phyloP scores from a whole-genome alignment of 352 stramenopile genomes.

The Discostella stelligera region DNA sequence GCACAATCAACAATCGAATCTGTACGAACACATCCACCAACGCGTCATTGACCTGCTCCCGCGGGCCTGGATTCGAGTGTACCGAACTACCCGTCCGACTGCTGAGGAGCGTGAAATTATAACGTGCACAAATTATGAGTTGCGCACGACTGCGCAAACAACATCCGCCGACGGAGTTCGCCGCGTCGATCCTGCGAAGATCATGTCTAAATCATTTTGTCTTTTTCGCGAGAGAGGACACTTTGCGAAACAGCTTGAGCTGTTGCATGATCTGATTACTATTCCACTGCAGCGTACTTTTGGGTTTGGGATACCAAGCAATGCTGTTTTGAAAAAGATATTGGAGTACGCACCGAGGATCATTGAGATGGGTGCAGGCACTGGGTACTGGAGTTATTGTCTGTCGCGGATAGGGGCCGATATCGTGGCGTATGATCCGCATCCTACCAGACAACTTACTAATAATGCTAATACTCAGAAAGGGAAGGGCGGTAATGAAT shows the following conservation, averaged over 20 bases:
- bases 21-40: constrained; percentile 41
- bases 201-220: constrained; percentile 39
- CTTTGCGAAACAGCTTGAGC: constrained; percentile 30
- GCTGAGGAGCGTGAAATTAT: constrained; percentile 37
- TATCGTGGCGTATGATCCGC: constrained; percentile 85
- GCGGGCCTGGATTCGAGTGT: constrained; percentile 28
- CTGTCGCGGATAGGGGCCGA: constrained; percentile 84
- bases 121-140: constrained; percentile 28
- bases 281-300: constrained; percentile 46
- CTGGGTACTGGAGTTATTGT: constrained; percentile 86
- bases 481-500: constrained; percentile 27
- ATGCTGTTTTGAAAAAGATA: constrained; percentile 44
- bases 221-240: constrained; percentile 35
- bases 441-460: constrained; percentile 4
- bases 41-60: constrained; percentile 37
- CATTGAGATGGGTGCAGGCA: constrained; percentile 89
- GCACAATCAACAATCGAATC: constrained; percentile 24
- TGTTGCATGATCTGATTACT: constrained; percentile 44
- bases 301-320: constrained; percentile 52
- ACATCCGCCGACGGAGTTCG: constrained; percentile 19
- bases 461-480: constrained; percentile 16
- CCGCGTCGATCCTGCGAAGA: constrained; percentile 20
- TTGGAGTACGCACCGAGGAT: constrained; percentile 58
- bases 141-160: constrained; percentile 21
- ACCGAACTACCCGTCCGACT: constrained; percentile 26